phyloP scores from a whole-genome alignment of 2,329 filamentous ascomycete species.

The Coniella vitis region DNA sequence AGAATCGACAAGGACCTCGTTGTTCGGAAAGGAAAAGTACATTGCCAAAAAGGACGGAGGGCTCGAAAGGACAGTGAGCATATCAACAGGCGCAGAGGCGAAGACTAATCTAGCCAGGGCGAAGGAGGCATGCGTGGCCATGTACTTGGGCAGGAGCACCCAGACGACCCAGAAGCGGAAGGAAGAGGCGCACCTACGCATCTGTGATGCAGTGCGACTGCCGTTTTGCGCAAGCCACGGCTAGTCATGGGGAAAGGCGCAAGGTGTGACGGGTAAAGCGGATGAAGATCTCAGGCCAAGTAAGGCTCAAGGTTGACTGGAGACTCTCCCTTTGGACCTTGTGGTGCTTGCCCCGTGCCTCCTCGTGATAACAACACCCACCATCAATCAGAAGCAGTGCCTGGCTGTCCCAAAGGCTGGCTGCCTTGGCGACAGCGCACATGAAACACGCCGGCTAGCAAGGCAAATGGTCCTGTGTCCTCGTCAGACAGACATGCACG shows the following conservation, averaged over 20 bases:
- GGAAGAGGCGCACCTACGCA: neutral
- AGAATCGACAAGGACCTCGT: no score
- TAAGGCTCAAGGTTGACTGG: no score
- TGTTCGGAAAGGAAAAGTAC: neutral
- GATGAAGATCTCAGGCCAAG: no score
- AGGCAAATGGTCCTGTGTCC: neutral
- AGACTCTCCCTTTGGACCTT: no score
- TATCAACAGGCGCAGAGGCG: neutral
- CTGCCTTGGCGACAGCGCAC: neutral
- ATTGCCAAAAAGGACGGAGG: neutral
- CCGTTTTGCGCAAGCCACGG: neutral
- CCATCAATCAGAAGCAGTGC: no score
- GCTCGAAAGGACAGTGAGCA: neutral
- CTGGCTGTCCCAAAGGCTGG: neutral
- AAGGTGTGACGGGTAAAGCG: neutral
- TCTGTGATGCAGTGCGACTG: constrained; percentile 5
- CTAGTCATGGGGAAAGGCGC: neutral
- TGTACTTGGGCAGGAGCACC: neutral
- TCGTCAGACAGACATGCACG: neutral
- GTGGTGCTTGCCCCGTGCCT: no score
- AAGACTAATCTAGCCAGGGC: neutral
- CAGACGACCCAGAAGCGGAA: neutral
- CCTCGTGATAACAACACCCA: no score
- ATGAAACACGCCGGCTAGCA: constrained; percentile 1
- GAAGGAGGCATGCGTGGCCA: neutral